Base-by-base conservation (phyloP, 2,329 filamentous ascomycete species). In the Myriosclerotinia scirpicola region DNA sequence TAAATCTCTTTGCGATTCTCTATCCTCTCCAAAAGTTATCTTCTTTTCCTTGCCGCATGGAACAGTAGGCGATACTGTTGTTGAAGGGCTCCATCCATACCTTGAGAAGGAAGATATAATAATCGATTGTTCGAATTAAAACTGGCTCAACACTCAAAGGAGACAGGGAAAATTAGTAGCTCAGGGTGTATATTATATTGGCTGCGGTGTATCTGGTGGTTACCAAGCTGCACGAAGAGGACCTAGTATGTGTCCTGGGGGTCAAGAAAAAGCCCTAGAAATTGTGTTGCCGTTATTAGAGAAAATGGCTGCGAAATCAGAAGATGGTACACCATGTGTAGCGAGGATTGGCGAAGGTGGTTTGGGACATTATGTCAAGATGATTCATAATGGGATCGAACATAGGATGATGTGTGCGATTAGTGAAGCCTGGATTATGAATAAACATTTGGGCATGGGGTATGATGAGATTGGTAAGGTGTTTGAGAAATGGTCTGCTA, bases 381-480 rank as follows among this genome's bases (percentile, higher is more conserved):
- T 91, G 87, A 82, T 90, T 5, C 89, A 91, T 74, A 90, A 91
- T 70, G 88, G 88, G 1, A 90, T 91, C 68, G 88, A 91, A 74
- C 87, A 90, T 65, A 88, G 87, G 1, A 89, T 91, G 85, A 84
- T 91, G 79, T 84, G 78, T 64, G 81, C 83, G 0, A 81, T 90
- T 7, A 84, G 83, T 17, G 89, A 91, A 75, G 84, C 85, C 3
- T 91, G 87, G 86, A 81, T 90, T 42, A 85, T 91, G 79, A 80
- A 82, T 46, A 80, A 81, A 54, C 82, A 85, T 1, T 78, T 90
- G 34, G 83, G 81, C 0, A 83, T 90, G 79, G 76, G 74, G 7
- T 82, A 87, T 65, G 83, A 89, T 11, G 82, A 89, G 70, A 85
- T 90, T 58, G 85, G 82, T 0, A 78, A 84, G 20, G 79, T 86